Evolutionary conservation across 768 basidiomycete species (phyloP).

Genomic region (Guyanaporus albipodus): DNA sequence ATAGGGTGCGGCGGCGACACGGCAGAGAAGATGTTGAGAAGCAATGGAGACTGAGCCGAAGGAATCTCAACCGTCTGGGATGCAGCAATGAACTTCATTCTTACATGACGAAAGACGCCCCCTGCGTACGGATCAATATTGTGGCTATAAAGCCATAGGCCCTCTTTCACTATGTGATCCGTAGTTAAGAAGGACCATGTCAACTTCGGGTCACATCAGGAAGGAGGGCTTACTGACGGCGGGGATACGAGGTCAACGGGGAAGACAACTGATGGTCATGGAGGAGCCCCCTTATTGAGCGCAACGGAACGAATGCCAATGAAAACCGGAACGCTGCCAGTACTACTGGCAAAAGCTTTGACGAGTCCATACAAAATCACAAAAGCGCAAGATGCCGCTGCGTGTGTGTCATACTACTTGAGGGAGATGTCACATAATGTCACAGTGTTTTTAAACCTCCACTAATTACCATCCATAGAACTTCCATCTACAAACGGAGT

Average conservation of each 20-base stretch:
- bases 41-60: slow-evolving; percentile 66
- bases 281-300: slow-evolving; percentile 42
- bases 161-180: slow-evolving; percentile 70
- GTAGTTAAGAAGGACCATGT: slow-evolving; percentile 8
- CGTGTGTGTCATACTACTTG: too few species aligned
- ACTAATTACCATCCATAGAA: too few species aligned
- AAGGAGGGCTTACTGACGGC: slow-evolving; percentile 48
- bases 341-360: slow-evolving; percentile 37
- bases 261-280: slow-evolving; percentile 77
- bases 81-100: slow-evolving; percentile 22
- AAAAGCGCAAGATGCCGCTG: too few species aligned
- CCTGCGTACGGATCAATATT: slow-evolving; percentile 87
- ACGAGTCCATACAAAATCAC: too few species aligned
- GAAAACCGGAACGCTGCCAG: slow-evolving; percentile 44
- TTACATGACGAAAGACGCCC: slow-evolving; percentile 80
- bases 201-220: background rate
- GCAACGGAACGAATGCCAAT: slow-evolving; percentile 49
- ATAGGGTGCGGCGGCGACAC: slow-evolving; percentile 56
- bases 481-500: too few species aligned
- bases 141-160: slow-evolving; percentile 73
- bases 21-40: slow-evolving; percentile 71
- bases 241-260: slow-evolving; percentile 73
- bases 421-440: too few species aligned
- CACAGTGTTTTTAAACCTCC: too few species aligned
- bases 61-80: background rate